Evolutionary conservation across 2,329 filamentous ascomycete species (phyloP), one percentile per base, ranked within the genome.

Genomic region (Huntiella decipiens): DNA sequence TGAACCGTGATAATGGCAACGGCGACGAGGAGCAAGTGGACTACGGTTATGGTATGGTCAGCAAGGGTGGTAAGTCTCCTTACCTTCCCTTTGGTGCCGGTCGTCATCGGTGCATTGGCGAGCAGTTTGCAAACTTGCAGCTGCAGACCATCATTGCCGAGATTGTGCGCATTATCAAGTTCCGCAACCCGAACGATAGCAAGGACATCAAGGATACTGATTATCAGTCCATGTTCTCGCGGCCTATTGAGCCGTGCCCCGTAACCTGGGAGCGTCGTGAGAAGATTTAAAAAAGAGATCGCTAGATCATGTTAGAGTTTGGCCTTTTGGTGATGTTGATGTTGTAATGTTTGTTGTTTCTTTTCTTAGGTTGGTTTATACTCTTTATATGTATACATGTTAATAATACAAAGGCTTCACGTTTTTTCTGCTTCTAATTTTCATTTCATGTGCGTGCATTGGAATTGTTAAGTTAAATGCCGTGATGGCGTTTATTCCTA

Each of bases 21-120:
- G 73, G 76, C 17, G 73, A 79, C 53, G 74, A 79, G 56, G 82
- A 80, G 64, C 85, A 84, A 64, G 73, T 88, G 51, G 88, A 95
- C 60, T 95, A 95, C 60, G 88, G 88, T 32, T 95, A 93, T 61
- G 88, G 88, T 51, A 68, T 93, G 43, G 82, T 95, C 53, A 87
- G 77, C 70, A 94, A 95, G 69, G 88, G 88, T 47, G 79, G 84
- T 11, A 76, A 75, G 50, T 92, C 82, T 44, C 87, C 88, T 0
- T 96, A 95, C 61, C 74, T 96, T 41, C 88, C 88, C 2, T 96
- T 96, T 58, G 88, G 88, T 49, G 88, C 87, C 28, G 88, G 88
- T 37, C 72, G 88, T 54, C 88, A 96, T 64, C 73, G 88, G 53
- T 96, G 88, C 64, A 95, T 96, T 57, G 88, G 88, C 53, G 88